Conservation (phyloP, 352 stramenopile genomes). For the Pythium coloratum region DNA sequence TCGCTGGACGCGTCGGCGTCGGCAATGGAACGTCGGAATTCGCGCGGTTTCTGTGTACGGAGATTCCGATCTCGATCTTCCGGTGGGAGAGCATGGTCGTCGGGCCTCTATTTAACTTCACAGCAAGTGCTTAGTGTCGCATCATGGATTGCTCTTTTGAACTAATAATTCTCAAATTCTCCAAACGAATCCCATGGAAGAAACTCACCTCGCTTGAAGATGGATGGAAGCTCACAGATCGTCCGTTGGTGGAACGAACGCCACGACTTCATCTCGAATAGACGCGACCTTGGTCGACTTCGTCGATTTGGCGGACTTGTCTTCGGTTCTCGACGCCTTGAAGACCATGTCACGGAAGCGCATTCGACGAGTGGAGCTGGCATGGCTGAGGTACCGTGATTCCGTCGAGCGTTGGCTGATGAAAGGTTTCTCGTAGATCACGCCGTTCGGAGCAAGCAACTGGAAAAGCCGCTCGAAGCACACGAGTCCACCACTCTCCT, state of each 20-base stretch:
- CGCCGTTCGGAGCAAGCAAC: constrained; percentile 19
- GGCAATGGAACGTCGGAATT: constrained; percentile 27
- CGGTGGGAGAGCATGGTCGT: constrained; percentile 32
- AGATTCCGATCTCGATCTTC: constrained; percentile 35
- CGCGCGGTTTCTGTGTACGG: constrained; percentile 29
- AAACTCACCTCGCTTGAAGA: too few relatives aligned
- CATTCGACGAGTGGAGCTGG: neutral
- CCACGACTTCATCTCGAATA: constrained; percentile 7
- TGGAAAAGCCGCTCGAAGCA: constrained; percentile 18
- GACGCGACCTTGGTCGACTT: constrained; percentile 17
- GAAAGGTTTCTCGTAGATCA: constrained; percentile 13
- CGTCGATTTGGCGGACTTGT: constrained; percentile 9
- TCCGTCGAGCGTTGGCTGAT: neutral
- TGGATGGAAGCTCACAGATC: neutral
- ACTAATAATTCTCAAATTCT: too few relatives aligned
- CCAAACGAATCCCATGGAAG: too few relatives aligned
- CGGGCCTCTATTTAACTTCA: constrained; percentile 31
- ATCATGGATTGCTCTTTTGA: too few relatives aligned
- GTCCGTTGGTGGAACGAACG: constrained; percentile 1
- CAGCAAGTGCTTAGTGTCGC: neutral
- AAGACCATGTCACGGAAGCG: constrained; percentile 26
- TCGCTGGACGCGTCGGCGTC: constrained; percentile 28
- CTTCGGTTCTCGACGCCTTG: constrained; percentile 17
- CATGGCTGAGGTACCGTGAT: constrained; percentile 3
- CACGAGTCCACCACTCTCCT: constrained; percentile 7